phyloP scores from a whole-genome alignment of 371 early-diverging fungal genomes.

The Actinomucor elegans region DNA sequence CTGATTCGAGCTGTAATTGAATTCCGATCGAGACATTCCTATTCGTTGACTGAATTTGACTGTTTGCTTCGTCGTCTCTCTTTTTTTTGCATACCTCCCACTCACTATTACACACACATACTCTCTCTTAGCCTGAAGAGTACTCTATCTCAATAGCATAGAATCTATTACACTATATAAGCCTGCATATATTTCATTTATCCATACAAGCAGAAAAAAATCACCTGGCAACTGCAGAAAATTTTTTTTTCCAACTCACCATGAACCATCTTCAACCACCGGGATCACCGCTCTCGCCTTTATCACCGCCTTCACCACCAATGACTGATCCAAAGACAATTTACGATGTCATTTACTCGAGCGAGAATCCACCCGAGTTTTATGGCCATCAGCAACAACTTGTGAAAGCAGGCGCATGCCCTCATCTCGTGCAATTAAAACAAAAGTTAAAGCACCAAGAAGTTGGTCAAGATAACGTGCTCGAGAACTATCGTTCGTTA shows the following conservation, averaged over 20 bases:
- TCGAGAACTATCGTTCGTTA: constrained; percentile 33
- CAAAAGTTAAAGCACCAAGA: constrained; percentile 17
- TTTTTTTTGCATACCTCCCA: no score
- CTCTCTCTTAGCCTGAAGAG: no score
- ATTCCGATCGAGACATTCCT: no score
- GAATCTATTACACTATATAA: no score
- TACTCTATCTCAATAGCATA: no score
- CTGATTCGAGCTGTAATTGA: no score
- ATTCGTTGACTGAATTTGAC: no score
- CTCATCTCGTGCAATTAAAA: constrained; percentile 34
- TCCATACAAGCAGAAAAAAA: no score
- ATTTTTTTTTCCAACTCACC: background rate
- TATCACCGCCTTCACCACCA: constrained; percentile 19
- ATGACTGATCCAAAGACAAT: constrained; percentile 24
- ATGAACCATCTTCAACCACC: constrained; percentile 9
- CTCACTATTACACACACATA: no score
- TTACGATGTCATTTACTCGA: constrained; percentile 37
- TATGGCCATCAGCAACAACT: constrained; percentile 25
- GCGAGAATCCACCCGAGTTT: constrained; percentile 38
- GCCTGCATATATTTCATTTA: no score
- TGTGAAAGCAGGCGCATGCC: constrained; percentile 32
- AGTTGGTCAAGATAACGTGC: constrained; percentile 17
- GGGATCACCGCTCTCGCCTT: constrained; percentile 18
- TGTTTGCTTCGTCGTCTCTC: no score
- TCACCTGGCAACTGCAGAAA: no score